These are phyloP conservation scores for Pseudonitzschia multiseries DNA, from an alignment of 108 stramenopile species.

Conservation along the genomic window DNA sequence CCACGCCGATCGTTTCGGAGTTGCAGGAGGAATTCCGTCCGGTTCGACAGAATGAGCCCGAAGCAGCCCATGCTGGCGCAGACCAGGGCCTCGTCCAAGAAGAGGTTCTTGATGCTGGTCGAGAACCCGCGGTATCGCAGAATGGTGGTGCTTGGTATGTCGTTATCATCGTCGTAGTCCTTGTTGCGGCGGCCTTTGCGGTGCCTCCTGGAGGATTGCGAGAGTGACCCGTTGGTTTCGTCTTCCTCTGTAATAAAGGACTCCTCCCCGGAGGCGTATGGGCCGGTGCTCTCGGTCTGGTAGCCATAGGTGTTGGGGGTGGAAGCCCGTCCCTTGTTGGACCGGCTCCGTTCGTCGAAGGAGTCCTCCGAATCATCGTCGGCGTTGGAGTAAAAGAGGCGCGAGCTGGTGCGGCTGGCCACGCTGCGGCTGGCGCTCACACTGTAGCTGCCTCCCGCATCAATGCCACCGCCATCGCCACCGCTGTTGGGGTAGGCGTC, in stretches of 20 bases:
- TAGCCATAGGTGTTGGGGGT: constrained; percentile 5
- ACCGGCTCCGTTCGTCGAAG: constrained; percentile 24
- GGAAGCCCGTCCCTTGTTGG: background rate
- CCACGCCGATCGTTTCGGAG: constrained; percentile 72
- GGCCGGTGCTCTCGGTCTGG: background rate
- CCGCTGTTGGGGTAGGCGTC: background rate
- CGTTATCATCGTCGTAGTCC: constrained; percentile 5
- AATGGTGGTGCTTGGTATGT: constrained; percentile 25
- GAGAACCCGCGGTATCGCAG: constrained; percentile 75
- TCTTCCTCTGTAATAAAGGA: background rate
- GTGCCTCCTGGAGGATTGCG: background rate
- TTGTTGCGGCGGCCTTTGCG: background rate
- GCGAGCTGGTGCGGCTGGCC: constrained; percentile 1
- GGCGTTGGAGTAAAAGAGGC: constrained; percentile 35
- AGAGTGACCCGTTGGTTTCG: background rate
- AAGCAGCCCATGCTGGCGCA: constrained; percentile 81
- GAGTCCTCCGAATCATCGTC: constrained; percentile 40
- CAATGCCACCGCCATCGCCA: background rate
- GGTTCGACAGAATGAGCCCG: constrained; percentile 68
- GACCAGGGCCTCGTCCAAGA: constrained; percentile 80
- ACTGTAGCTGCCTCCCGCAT: background rate
- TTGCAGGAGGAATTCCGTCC: constrained; percentile 77
- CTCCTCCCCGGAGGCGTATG: background rate
- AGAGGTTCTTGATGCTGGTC: constrained; percentile 72
- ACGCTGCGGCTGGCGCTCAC: background rate